Conservation (phyloP, 2,329 filamentous ascomycete genomes). For the Madurella fahalii region DNA sequence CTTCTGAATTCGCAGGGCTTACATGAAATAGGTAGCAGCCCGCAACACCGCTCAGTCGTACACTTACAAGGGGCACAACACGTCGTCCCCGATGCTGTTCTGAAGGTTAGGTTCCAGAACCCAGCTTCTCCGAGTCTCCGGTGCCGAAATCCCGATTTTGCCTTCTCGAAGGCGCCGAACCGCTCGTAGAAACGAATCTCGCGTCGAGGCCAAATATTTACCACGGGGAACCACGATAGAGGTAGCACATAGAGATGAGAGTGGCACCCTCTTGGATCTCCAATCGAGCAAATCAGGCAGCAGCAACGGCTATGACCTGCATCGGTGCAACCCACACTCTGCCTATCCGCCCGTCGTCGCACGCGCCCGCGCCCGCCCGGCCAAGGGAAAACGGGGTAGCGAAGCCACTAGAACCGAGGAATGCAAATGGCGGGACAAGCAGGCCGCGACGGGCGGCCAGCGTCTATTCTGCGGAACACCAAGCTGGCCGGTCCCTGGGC, state of each 20-base stretch:
- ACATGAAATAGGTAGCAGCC: no score
- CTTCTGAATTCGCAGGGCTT: no score
- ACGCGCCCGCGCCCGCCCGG: no score
- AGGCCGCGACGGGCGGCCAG: constrained; percentile 20
- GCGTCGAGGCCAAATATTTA: no score
- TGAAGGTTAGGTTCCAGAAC: background rate
- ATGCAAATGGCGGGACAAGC: background rate
- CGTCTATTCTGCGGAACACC: constrained; percentile 10
- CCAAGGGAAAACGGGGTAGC: background rate
- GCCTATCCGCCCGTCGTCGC: background rate
- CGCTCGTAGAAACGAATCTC: no score
- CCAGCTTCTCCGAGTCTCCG: background rate
- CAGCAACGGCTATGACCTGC: background rate
- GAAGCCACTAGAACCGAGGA: background rate
- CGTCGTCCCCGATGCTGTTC: background rate
- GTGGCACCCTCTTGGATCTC: background rate
- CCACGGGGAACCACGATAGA: background rate
- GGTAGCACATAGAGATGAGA: background rate
- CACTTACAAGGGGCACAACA: no score
- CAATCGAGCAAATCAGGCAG: background rate
- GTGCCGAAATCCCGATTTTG: background rate
- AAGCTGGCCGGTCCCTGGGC: constrained; percentile 6
- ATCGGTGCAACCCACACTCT: background rate
- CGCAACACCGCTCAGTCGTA: no score
- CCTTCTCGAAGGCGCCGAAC: background rate